Evolutionary conservation across 2,329 filamentous ascomycete genomes (phyloP).

Genomic region (Verticillium nubilum): DNA sequence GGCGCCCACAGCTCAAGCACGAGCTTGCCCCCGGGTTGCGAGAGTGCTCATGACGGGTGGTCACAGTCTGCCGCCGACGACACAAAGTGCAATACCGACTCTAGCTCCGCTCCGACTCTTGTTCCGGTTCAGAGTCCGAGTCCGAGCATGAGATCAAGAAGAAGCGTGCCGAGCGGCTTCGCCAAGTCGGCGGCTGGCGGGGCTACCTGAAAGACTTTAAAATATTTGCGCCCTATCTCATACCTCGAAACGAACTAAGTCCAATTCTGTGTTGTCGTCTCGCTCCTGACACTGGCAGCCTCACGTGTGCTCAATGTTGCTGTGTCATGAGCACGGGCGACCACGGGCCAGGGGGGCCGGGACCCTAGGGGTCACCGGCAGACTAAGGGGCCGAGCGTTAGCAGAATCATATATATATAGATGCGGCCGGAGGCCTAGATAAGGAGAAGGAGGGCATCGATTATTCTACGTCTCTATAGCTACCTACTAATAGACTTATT

Average conservation of each 20-base stretch:
- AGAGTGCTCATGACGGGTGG: neutral
- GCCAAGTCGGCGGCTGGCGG: constrained; percentile 23
- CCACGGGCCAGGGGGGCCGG: no score
- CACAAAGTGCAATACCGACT: neutral
- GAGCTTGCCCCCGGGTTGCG: neutral
- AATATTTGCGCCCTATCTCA: constrained; percentile 23
- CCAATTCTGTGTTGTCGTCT: constrained; percentile 20
- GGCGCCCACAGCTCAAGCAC: neutral
- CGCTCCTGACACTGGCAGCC: constrained; percentile 15
- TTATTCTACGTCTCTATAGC: no score
- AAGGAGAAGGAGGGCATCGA: no score
- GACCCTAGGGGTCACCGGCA: no score
- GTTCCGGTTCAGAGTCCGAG: neutral
- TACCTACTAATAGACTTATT: no score
- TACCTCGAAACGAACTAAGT: constrained; percentile 24
- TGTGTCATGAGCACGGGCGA: no score
- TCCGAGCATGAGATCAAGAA: constrained; percentile 16
- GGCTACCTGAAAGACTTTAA: constrained; percentile 23
- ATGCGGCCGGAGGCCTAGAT: no score
- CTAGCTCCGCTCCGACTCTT: neutral
- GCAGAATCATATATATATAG: no score
- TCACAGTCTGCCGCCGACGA: neutral
- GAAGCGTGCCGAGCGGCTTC: constrained; percentile 17
- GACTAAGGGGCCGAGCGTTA: no score
- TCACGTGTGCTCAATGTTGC: constrained; percentile 22